Evolutionary conservation across 805 yeast genomes (phyloP).

Genomic region (Lipomyces chichibuensis): DNA sequence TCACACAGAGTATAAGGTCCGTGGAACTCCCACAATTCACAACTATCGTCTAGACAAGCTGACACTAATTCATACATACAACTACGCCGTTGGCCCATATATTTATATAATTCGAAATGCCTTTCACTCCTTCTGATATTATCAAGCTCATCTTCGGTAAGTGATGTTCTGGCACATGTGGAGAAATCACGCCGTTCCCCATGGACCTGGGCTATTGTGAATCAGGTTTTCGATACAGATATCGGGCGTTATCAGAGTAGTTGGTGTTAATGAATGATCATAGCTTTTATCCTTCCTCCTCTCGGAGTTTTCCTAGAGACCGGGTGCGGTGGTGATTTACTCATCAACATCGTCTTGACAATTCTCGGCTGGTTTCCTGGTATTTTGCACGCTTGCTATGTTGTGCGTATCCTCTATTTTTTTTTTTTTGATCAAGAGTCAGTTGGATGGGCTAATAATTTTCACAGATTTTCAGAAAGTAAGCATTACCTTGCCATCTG

Average conservation of each 20-base stretch:
- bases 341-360: slow-evolving; percentile 67
- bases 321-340: slow-evolving; percentile 55
- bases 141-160: slow-evolving; percentile 53
- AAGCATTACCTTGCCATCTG: background rate
- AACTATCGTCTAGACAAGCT: too few relatives aligned
- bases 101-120: slow-evolving; percentile 45
- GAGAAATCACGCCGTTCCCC: background rate
- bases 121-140: slow-evolving; percentile 57
- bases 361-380: slow-evolving; percentile 76
- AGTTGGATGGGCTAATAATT: background rate
- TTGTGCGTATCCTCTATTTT: slow-evolving; percentile 28
- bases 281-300: slow-evolving; percentile 51
- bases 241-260: background rate
- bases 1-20: too few relatives aligned
- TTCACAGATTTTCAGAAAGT: background rate
- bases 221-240: too few relatives aligned
- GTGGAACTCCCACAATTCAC: too few relatives aligned
- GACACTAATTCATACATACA: background rate
- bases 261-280: background rate
- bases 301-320: slow-evolving; percentile 64
- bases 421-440: background rate
- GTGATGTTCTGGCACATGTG: slow-evolving; percentile 29
- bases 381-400: slow-evolving; percentile 46
- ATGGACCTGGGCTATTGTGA: too few relatives aligned
- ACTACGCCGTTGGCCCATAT: background rate